Base-by-base conservation (phyloP, 2,329 filamentous ascomycete genomes). In the Esteya vermicola region DNA sequence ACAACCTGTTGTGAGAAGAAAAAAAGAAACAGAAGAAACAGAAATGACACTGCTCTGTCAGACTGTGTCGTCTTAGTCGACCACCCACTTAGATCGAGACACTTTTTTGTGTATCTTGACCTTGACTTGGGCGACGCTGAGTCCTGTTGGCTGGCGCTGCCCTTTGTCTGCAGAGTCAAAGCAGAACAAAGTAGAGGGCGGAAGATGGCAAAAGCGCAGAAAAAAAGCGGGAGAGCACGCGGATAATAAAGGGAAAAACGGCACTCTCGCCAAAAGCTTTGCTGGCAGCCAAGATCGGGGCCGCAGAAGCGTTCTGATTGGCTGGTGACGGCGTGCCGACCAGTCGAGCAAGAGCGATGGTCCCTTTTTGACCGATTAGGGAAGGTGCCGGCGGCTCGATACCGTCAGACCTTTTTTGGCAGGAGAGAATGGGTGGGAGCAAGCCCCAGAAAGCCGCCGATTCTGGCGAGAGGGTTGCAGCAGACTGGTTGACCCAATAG, bases 381-480 rank as follows among this genome's bases (percentile, higher is more conserved):
- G 44, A 48, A 46, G 44, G 46, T 43, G 36, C 43, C 42, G 46
- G 46, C 46, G 46, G 46, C 30, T 45, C 28, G 44, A 39, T 16
- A 32, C 8, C 38, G 34, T 42, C 32, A 40, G 39, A 39, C 39
- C 39, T 36, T 36, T 43, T 41, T 31, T 16, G 35, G 26, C 35
- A 37, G 30, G 30, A 23, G 26, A 20, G 22, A n/a, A n/a, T n/a
- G 10, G 10, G 26, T 10, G 19, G 36, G 36, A 18, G 31, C 27
- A 9, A 21, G 18, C 32, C 32, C 21, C 13, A 34, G 20, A 14
- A 14, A 35, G 33, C 16, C 16, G 6, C n/a, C n/a, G n/a, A 5
- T 4, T 28, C 27, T 38, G 39, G 19, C 13, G 18, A 34, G 27
- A 22, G 21, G 22, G 21, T 33, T 27, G 16, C 23, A 42, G 31